Conservation (phyloP, 768 basidiomycete genomes). For the Omphalotus guepiniiformis region DNA sequence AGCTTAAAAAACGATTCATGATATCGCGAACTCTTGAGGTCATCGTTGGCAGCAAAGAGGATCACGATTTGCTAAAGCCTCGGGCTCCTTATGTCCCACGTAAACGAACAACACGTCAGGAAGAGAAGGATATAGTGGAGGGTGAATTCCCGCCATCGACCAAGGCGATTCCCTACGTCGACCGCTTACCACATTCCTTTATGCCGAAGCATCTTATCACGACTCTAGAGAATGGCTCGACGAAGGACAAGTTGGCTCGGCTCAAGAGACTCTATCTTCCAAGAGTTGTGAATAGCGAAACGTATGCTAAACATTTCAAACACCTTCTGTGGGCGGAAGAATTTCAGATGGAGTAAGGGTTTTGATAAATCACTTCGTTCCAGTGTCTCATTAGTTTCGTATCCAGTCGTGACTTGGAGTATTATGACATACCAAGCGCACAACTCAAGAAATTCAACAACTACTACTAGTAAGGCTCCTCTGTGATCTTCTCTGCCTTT, state of each 20-base stretch:
- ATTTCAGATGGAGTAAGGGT: constrained; percentile 36
- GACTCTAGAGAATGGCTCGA: constrained; percentile 26
- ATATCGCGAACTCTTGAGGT: constrained; percentile 43
- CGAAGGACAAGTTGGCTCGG: constrained; percentile 23
- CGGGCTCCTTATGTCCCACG: constrained; percentile 43
- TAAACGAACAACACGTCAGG: constrained; percentile 25
- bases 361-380: background rate
- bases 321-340: constrained; percentile 55
- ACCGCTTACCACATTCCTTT: constrained; percentile 29
- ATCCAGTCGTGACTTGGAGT: constrained; percentile 34
- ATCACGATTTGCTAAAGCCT: constrained; percentile 43
- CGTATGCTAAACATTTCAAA: constrained; percentile 46
- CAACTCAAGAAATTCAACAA: constrained; percentile 23
- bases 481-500: background rate
- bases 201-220: constrained; percentile 34
- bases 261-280: constrained; percentile 37
- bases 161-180: constrained; percentile 39
- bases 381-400: background rate
- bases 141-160: constrained; percentile 39
- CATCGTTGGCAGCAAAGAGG: constrained; percentile 41
- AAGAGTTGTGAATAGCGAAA: constrained; percentile 25
- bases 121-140: constrained; percentile 32
- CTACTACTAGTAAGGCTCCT: constrained; percentile 38
- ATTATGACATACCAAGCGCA: constrained; percentile 30
- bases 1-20: constrained; percentile 38